Base-by-base conservation (phyloP, 2,329 filamentous ascomycete species). In the Fusarium illudens region DNA sequence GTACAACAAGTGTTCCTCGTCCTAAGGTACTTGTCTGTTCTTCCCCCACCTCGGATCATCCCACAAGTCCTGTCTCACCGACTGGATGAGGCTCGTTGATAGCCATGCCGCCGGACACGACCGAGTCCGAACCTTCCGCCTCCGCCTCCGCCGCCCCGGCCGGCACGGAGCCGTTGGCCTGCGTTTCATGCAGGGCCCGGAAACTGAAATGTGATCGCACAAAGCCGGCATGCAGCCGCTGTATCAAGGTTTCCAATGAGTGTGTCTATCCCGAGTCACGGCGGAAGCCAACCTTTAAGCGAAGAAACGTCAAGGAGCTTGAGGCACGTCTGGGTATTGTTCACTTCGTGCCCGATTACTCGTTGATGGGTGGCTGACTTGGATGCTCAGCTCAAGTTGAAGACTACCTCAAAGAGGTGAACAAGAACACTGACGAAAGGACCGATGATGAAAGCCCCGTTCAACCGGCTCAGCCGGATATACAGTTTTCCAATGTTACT, bases 261-360 rank as follows among this genome's bases (percentile, higher is more conserved):
- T 97, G 95, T 79, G 86, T 92, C 58, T 97, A 97, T 78, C 94
- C 96, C 64, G 93, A 96, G 80, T 92, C 94, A 58, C 86, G 94
- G 75, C 90, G 93, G 80, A 97, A 97, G 82, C 92, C 93, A 58
- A 92, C 93, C 5, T 91, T 92, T 19, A 97, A 96, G 82, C 86
- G 94, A 74, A 90, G 92, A 70, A 97, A 97, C 78, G 94, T 97
- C 65, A 96, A 92, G 81, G 91, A 96, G 76, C 83, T 97, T 60
- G 95, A 97, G 79, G 93, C 93, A 68, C 87, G 95, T 75, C 82
- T 97, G 76, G 92, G 92, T 96, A 87, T 69, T 83, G 53, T 22
- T n/a, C 37, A 25, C 13, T 36, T 12, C 25, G 44, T 27, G 33
- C 17, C 32, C 25, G 33, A 19, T 25, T 34, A 52, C 27, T 51